These are phyloP conservation scores for Apiospora saccharicola DNA, from an alignment of 2,329 filamentous ascomycete genomes.

Conservation along the genomic window DNA sequence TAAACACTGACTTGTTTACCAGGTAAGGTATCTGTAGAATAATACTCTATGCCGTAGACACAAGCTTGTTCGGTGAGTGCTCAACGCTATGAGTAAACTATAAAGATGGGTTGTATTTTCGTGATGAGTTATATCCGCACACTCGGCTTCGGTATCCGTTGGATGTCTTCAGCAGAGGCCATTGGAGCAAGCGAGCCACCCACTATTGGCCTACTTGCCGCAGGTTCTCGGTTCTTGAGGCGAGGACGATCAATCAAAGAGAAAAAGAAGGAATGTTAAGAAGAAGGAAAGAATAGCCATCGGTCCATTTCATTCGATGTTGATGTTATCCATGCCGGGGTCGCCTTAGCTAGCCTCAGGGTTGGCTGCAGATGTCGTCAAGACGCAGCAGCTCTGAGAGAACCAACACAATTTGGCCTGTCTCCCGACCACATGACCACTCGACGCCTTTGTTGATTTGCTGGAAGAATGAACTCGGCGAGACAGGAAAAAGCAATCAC, in stretches of 20 bases:
- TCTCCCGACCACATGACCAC: neutral
- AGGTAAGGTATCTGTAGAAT: neutral
- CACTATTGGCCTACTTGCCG: neutral
- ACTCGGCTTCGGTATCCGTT: neutral
- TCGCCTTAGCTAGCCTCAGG: neutral
- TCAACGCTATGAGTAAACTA: neutral
- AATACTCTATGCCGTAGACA: neutral
- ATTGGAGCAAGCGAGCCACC: neutral
- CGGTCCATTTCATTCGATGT: neutral
- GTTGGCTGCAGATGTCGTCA: conserved; percentile 4
- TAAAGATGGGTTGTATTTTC: no score
- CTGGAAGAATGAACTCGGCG: neutral
- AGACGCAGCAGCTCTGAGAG: neutral
- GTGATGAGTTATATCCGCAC: neutral
- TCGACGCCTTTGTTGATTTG: neutral
- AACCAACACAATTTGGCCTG: neutral
- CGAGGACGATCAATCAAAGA: neutral
- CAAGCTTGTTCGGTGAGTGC: neutral
- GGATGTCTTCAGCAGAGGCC: neutral
- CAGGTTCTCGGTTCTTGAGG: neutral
- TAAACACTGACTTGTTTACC: neutral
- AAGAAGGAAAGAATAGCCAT: neutral
- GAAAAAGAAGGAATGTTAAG: neutral
- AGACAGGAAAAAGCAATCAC: conserved; percentile 12
- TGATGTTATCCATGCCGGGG: neutral